Base-by-base conservation (phyloP, 2,329 filamentous ascomycete species). In the Alternaria viburni region DNA sequence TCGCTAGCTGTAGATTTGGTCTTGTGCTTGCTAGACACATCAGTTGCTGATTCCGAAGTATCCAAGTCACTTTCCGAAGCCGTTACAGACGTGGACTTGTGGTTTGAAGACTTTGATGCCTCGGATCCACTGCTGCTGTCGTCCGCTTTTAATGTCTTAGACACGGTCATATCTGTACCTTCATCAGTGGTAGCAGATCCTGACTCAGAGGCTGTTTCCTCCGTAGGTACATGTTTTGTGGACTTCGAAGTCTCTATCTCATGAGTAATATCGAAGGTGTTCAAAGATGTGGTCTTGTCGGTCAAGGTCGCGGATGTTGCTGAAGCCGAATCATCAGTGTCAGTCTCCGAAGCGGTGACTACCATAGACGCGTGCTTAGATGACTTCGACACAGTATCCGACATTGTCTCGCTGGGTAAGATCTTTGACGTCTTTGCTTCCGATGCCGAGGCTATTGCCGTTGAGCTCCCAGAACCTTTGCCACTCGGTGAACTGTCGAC, bases 381-480 rank as follows among this genome's bases (percentile, higher is more conserved):
- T 11, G 32, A 8, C 30, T 21, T 17, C n/a, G 15, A n/a, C 15
- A 23, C 41, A 15, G 12, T 43, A n/a, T 15, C n/a, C 4, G 6
- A 8, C 0, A 12, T 8, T 5, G 26, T 9, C 6, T 21, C 45
- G 3, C 7, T 32, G 6, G 12, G 25, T 1, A n/a, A 6, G 2
- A 7, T 5, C 3, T 12, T 21, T 3, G 8, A 7, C 6, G 8
- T 23, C n/a, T 25, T 46, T 0, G 26, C 10, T 4, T 23, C 36
- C 1, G 44, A 49, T 8, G 5, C 17, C 8, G 25, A 21, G 0
- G 6, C n/a, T 26, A n/a, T 21, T 4, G 28, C 26, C 4, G 15
- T 6, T 15, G 1, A 4, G 13, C 5, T 32, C 0, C 5, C 25
- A 13, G 54, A 1, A 3, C 0, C 15, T 23, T 26, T 36, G 4